These are phyloP conservation scores for Wallacemonas sp. DNA, from an alignment of 208 protist species.

Conservation along the genomic window DNA sequence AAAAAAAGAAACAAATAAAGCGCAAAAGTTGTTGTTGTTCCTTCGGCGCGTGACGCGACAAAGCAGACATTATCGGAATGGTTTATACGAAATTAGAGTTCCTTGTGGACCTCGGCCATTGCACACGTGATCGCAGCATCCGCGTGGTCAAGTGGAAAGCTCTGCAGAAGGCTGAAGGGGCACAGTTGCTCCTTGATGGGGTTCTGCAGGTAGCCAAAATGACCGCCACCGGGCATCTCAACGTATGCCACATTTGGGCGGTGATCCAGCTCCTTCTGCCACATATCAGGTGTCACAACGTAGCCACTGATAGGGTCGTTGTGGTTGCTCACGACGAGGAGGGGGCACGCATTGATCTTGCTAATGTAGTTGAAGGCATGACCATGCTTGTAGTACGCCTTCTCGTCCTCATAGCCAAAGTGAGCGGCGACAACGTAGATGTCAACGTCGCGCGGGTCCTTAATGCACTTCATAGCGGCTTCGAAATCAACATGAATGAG, in stretches of 20 bases:
- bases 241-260: conserved; percentile 29
- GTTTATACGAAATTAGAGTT: neutral
- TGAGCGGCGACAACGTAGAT: conserved; percentile 27
- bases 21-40: too few relatives aligned
- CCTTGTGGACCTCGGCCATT: neutral
- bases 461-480: conserved; percentile 8
- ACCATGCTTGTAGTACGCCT: conserved; percentile 31
- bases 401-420: conserved; percentile 25
- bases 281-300: conserved; percentile 12
- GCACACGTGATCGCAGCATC: neutral
- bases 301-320: conserved; percentile 32
- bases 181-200: conserved; percentile 22
- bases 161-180: conserved; percentile 9
- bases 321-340: conserved; percentile 20
- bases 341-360: conserved; percentile 3
- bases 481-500: conserved; percentile 16
- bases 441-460: conserved; percentile 22
- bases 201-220: conserved; percentile 33
- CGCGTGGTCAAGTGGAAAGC: conserved; percentile 8
- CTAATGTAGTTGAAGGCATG: conserved; percentile 19
- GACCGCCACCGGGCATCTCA: conserved; percentile 35
- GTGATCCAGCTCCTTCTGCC: conserved; percentile 19
- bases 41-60: neutral
- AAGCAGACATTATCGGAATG: too few relatives aligned
- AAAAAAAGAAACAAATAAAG: too few relatives aligned